These are phyloP conservation scores for Tricholoma flavovirens DNA, from an alignment of 768 basidiomycete species.

Conservation along the genomic window DNA sequence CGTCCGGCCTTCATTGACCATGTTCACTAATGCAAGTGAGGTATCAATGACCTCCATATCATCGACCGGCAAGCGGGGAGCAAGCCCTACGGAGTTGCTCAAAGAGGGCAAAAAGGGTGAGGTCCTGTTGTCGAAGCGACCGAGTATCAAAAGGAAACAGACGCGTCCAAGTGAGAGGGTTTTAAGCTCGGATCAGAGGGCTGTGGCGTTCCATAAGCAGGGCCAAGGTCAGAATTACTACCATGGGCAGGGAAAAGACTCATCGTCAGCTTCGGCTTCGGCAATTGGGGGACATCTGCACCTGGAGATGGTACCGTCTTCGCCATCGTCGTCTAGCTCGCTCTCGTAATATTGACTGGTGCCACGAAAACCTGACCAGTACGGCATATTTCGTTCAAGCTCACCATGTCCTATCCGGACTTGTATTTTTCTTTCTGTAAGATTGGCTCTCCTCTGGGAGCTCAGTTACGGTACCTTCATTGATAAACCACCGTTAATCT, in stretches of 20 bases:
- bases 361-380: not conserved
- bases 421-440: too few species aligned
- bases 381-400: not conserved
- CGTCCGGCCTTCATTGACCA: slow-evolving; percentile 2
- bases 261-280: not conserved
- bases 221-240: not conserved
- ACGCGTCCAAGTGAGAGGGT: not conserved
- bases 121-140: slow-evolving; percentile 54
- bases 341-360: slow-evolving; percentile 2
- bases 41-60: slow-evolving; percentile 22
- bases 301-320: slow-evolving; percentile 1
- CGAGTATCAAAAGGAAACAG: slow-evolving; percentile 52
- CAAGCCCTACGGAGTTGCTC: slow-evolving; percentile 65
- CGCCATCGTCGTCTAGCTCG: slow-evolving; percentile 8
- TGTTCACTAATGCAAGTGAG: slow-evolving; percentile 1
- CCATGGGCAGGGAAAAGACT: not conserved
- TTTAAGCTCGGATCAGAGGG: not conserved
- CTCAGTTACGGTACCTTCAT: not conserved
- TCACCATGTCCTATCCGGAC: not conserved
- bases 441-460: not conserved
- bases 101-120: slow-evolving; percentile 58
- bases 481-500: not conserved
- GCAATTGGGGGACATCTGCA: not conserved
- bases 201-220: not conserved
- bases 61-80: slow-evolving; percentile 54